Evolutionary conservation across 2,329 filamentous ascomycete species (phyloP).

Genomic region (Tolypocladium tropicale): DNA sequence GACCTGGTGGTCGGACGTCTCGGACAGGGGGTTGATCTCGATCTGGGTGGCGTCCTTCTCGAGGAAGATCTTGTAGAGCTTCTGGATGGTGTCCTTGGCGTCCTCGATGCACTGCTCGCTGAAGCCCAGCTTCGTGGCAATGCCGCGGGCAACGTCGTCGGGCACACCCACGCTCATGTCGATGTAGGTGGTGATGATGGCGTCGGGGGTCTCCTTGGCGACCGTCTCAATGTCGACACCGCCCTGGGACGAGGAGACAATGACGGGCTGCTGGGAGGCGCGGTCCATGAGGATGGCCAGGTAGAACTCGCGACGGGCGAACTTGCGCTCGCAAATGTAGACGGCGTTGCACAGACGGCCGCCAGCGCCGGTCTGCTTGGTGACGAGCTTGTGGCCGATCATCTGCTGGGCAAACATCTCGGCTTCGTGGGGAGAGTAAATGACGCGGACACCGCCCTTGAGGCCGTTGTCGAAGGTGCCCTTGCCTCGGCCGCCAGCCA

Average conservation of each 20-base stretch:
- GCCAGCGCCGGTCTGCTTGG: constrained; percentile 93
- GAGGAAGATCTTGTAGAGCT: constrained; percentile 97
- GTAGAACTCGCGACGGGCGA: constrained; percentile 97
- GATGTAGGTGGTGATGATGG: constrained; percentile 88
- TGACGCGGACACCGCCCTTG: constrained; percentile 96
- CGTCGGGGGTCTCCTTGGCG: constrained; percentile 93
- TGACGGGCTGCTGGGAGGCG: constrained; percentile 79
- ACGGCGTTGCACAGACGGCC: constrained; percentile 95
- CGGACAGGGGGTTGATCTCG: constrained; percentile 97
- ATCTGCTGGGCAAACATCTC: constrained; percentile 98
- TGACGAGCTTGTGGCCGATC: constrained; percentile 99
- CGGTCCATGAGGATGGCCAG: constrained; percentile 98
- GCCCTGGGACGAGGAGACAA: constrained; percentile 95
- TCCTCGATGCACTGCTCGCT: constrained; percentile 95
- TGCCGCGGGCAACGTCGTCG: constrained; percentile 83
- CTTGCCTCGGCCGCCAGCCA: constrained; percentile 96
- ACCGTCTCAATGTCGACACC: constrained; percentile 99
- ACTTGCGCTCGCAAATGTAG: constrained; percentile 99
- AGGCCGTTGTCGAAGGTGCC: constrained; percentile 96
- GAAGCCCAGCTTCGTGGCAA: constrained; percentile 89
- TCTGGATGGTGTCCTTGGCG: constrained; percentile 93
- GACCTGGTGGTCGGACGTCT: constrained; percentile 97
- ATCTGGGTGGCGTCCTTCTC: constrained; percentile 99
- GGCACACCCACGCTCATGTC: constrained; percentile 94
- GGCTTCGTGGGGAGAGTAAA: constrained; percentile 94